Conservation (phyloP, 2,329 filamentous ascomycete genomes). For the Chrysoporthe austroafricana region DNA sequence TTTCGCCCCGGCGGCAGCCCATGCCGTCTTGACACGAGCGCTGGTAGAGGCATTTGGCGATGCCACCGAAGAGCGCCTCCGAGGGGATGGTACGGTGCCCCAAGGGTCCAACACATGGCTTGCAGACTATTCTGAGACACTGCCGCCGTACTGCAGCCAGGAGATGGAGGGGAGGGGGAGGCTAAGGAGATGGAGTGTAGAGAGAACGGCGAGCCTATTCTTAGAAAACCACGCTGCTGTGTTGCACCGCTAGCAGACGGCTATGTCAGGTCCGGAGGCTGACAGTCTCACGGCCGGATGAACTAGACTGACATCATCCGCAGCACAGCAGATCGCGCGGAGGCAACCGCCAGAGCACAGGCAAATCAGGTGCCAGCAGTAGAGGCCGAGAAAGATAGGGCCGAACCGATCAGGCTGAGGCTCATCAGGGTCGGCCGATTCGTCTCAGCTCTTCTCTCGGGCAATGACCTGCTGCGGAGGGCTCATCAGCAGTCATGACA, state of each 20-base stretch:
- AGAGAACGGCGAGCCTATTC: constrained; percentile 1
- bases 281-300: constrained; percentile 19
- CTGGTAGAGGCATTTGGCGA: constrained; percentile 7
- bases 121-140: neutral
- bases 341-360: neutral
- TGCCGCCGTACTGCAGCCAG: neutral
- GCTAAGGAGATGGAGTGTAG: neutral
- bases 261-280: constrained; percentile 25
- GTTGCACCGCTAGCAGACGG: constrained; percentile 22
- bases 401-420: constrained; percentile 17
- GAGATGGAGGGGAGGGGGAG: neutral
- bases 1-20: neutral
- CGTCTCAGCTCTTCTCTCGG: constrained; percentile 10
- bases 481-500: neutral
- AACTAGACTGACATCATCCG: constrained; percentile 26
- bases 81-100: neutral
- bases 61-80: neutral
- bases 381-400: neutral
- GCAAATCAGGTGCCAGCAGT: constrained; percentile 10
- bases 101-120: neutral
- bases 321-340: constrained; percentile 15
- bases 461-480: neutral
- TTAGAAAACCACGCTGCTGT: constrained; percentile 19
- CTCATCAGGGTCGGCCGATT: constrained; percentile 1
- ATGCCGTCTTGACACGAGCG: neutral